phyloP scores from a whole-genome alignment of 768 basidiomycete species.

The Lentinus tigrinus region DNA sequence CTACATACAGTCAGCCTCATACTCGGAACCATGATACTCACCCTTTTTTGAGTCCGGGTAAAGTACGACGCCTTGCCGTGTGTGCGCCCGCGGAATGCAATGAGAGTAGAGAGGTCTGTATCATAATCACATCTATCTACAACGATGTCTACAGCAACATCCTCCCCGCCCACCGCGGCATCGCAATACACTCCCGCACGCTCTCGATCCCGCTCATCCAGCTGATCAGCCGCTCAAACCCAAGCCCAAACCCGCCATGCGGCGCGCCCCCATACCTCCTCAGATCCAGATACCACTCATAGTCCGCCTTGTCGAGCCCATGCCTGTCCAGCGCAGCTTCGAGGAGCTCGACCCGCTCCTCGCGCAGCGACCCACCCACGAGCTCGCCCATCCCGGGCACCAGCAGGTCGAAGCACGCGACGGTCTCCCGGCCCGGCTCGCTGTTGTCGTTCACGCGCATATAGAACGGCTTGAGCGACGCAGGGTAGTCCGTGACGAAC shows the following conservation, averaged over 20 bases:
- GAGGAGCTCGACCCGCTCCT: constrained; percentile 64
- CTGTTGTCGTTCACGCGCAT: constrained; percentile 69
- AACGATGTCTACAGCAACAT: constrained; percentile 52
- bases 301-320: constrained; percentile 43
- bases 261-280: constrained; percentile 83
- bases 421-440: constrained; percentile 41
- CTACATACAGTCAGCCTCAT: no score
- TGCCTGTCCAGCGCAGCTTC: constrained; percentile 46
- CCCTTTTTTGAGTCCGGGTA: no score
- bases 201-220: constrained; percentile 89
- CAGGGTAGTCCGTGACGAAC: constrained; percentile 91
- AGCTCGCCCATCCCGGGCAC: constrained; percentile 89
- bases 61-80: no score
- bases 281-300: constrained; percentile 80
- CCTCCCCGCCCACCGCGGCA: constrained; percentile 86
- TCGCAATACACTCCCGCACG: constrained; percentile 88
- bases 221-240: constrained; percentile 86
- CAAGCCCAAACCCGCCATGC: constrained; percentile 95
- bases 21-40: no score
- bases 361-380: constrained; percentile 87
- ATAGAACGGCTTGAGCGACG: constrained; percentile 88
- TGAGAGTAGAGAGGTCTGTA: no score
- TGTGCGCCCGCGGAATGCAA: no score
- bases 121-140: no score
- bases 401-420: constrained; percentile 95